These are phyloP conservation scores for Colletotrichum tofieldiae DNA, from an alignment of 2,329 filamentous ascomycete genomes.

Conservation along the genomic window DNA sequence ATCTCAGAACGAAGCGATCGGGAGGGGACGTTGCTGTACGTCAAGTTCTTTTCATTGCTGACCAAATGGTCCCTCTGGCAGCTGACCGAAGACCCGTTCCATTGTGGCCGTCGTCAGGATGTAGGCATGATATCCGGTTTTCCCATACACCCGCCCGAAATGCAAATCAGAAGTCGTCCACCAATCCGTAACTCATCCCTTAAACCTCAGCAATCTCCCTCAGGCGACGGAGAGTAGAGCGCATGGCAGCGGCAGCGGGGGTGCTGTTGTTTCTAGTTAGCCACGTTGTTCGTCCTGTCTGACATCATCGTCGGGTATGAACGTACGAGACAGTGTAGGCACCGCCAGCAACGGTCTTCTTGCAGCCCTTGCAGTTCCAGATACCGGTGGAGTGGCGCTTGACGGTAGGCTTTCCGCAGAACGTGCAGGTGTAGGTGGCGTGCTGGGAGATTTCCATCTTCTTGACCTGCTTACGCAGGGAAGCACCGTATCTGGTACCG, in stretches of 20 bases:
- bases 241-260: slow-evolving; percentile 92
- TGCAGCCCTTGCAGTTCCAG: slow-evolving; percentile 97
- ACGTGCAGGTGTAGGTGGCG: slow-evolving; percentile 96
- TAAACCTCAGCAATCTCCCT: slow-evolving; percentile 98
- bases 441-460: slow-evolving; percentile 99
- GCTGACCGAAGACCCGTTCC: slow-evolving; percentile 54
- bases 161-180: slow-evolving; percentile 59
- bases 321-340: slow-evolving; percentile 98
- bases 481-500: slow-evolving; percentile 98
- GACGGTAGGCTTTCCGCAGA: slow-evolving; percentile 97
- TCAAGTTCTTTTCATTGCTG: slow-evolving; percentile 58
- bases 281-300: background rate
- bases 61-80: slow-evolving; percentile 58
- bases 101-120: slow-evolving; percentile 57
- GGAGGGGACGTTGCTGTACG: slow-evolving; percentile 43
- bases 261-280: slow-evolving; percentile 76
- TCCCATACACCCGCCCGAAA: slow-evolving; percentile 64
- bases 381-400: slow-evolving; percentile 93
- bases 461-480: slow-evolving; percentile 95
- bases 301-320: background rate
- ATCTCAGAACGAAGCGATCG: slow-evolving; percentile 34
- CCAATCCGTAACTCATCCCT: slow-evolving; percentile 53
- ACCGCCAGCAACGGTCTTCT: slow-evolving; percentile 91
- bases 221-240: slow-evolving; percentile 96
- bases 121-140: slow-evolving; percentile 61